Evolutionary conservation across 306 rosid genomes (phyloP).

Genomic region (Trifolium dubium): DNA sequence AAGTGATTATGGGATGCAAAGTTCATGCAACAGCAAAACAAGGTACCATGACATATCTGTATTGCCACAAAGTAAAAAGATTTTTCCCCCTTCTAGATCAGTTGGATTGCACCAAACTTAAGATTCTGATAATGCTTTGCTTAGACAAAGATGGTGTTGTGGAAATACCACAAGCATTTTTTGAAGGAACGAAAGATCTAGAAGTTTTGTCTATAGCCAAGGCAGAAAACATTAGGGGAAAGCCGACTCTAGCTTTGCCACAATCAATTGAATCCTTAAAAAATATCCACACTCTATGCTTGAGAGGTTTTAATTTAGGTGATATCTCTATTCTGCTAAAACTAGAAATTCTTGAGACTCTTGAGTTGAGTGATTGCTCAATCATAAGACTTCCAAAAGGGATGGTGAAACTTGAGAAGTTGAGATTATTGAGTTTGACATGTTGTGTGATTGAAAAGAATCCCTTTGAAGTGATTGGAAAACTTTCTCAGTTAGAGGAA

Average conservation of each 20-base stretch:
- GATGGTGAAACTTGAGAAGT: background rate
- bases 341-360: background rate
- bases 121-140: slow-evolving; percentile 6
- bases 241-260: background rate
- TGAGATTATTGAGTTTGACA: slow-evolving; percentile 1
- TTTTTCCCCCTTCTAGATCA: background rate
- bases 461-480: slow-evolving; percentile 24
- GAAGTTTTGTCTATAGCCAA: slow-evolving; percentile 4
- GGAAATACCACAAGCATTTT: slow-evolving; percentile 7
- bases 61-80: background rate
- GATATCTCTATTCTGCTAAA: slow-evolving; percentile 11
- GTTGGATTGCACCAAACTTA: slow-evolving; percentile 2
- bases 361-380: background rate
- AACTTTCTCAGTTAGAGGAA: slow-evolving; percentile 12
- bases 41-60: slow-evolving; percentile 2
- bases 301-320: background rate
- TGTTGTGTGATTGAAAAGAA: background rate
- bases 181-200: background rate
- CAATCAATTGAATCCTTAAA: background rate
- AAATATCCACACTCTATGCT: background rate
- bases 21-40: background rate
- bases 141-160: background rate
- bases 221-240: background rate
- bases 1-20: background rate
- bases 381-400: background rate